Evolutionary conservation across 192 early-diverging fungal genomes (phyloP).

Genomic region (Podila horticola): DNA sequence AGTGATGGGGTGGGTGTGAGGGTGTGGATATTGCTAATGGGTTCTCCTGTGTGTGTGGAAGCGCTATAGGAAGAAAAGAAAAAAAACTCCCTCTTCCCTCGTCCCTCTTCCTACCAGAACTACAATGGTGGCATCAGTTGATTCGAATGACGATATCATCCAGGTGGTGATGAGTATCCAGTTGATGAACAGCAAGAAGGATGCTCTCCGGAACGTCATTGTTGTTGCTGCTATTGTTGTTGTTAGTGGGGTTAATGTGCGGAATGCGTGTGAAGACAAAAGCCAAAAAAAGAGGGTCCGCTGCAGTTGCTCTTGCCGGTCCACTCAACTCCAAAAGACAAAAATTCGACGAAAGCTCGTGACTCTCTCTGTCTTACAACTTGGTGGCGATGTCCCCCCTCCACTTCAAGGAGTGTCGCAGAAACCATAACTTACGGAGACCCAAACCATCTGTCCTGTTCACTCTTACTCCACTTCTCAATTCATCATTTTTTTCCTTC

Average conservation of each 20-base stretch:
- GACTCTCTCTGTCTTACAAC: too few species aligned
- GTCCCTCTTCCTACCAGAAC: slow-evolving; percentile 14
- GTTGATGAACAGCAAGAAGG: slow-evolving; percentile 40
- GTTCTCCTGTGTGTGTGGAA: background rate
- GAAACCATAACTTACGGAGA: too few species aligned
- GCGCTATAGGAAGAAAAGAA: background rate
- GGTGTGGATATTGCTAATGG: background rate
- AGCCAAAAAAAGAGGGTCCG: too few species aligned
- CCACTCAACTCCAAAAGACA: too few species aligned
- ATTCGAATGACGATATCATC: slow-evolving; percentile 35
- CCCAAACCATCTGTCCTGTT: too few species aligned
- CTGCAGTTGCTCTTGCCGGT: too few species aligned
- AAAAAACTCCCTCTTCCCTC: background rate
- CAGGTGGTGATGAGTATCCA: slow-evolving; percentile 45
- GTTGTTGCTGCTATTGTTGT: background rate
- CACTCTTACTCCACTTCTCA: too few species aligned
- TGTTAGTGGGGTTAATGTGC: background rate
- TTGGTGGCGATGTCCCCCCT: too few species aligned
- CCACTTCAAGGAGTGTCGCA: too few species aligned
- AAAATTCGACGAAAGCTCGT: too few species aligned
- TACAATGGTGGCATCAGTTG: slow-evolving; percentile 36
- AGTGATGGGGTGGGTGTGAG: background rate
- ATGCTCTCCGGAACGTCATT: slow-evolving; percentile 32
- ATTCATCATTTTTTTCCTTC: too few species aligned
- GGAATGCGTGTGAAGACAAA: background rate